Evolutionary conservation across 306 rosid genomes (phyloP).

Genomic region (Prunus fruticosa): DNA sequence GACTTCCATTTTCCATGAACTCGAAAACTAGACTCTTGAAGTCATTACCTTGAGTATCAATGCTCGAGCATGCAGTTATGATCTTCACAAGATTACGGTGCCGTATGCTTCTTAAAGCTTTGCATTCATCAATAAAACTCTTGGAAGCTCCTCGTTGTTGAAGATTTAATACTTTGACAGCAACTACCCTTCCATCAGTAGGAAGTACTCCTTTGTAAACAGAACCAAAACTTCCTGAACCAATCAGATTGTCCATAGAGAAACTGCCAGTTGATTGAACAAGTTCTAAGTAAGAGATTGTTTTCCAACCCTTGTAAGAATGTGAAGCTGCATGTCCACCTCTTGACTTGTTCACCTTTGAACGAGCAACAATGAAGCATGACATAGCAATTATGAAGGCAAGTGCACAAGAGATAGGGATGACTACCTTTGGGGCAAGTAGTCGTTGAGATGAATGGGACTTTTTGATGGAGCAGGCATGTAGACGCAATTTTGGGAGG

Average conservation of each 20-base stretch:
- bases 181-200: slow-evolving; percentile 4
- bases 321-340: background rate
- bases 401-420: no score
- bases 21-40: slow-evolving; percentile 37
- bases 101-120: background rate
- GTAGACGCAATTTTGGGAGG: slow-evolving; percentile 17
- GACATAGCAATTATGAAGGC: background rate
- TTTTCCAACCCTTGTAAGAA: no score
- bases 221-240: slow-evolving; percentile 15
- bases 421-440: no score
- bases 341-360: background rate
- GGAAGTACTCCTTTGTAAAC: background rate
- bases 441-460: background rate
- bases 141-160: slow-evolving; percentile 34
- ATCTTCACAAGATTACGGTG: slow-evolving; percentile 40
- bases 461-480: slow-evolving; percentile 8
- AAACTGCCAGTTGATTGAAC: slow-evolving; percentile 2
- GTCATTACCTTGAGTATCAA: slow-evolving; percentile 13
- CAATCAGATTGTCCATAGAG: slow-evolving; percentile 21
- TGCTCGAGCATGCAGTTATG: slow-evolving; percentile 30
- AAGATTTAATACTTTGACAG: slow-evolving; percentile 39
- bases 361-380: background rate
- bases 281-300: background rate
- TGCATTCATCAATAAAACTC: slow-evolving; percentile 39
- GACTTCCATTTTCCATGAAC: slow-evolving; percentile 35